A percentile compares a stretch with the other conserved stretches of the same genome.
phyloP scores from a whole-genome alignment of 805 yeast species.

The Candida insectalens region DNA sequence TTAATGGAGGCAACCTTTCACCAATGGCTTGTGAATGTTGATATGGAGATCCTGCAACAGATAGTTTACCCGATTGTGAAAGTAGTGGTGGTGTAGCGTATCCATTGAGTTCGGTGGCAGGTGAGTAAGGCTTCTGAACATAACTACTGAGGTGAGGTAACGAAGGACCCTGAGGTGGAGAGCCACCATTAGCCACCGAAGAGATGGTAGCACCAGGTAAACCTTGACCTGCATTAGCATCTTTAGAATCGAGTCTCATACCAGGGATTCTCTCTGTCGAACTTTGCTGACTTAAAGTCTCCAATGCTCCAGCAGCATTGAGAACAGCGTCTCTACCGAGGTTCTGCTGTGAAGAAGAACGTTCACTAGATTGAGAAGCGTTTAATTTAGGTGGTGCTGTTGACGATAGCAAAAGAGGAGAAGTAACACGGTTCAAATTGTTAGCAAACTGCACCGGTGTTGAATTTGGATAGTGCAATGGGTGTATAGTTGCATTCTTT shows the following conservation, averaged over 20 bases:
- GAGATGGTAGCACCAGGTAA: slow-evolving; percentile 10
- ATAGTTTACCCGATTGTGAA: no score
- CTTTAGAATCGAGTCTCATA: slow-evolving; percentile 24
- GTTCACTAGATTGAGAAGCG: slow-evolving; percentile 29
- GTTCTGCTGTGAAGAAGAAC: slow-evolving; percentile 18
- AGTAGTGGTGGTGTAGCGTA: slow-evolving; percentile 16
- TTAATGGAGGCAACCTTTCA: slow-evolving; percentile 17
- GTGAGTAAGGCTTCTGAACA: slow-evolving; percentile 19
- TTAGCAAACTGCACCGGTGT: slow-evolving; percentile 67
- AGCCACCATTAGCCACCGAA: slow-evolving; percentile 11
- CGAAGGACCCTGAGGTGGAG: slow-evolving; percentile 10
- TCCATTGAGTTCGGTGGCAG: slow-evolving; percentile 21
- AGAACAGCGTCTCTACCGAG: slow-evolving; percentile 24
- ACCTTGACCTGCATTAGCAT: no score
- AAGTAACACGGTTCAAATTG: slow-evolving; percentile 51
- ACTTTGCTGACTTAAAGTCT: slow-evolving; percentile 26
- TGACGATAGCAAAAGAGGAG: slow-evolving; percentile 52
- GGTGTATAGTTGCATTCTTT: slow-evolving; percentile 30
- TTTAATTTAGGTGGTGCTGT: slow-evolving; percentile 24
- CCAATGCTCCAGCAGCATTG: slow-evolving; percentile 32
- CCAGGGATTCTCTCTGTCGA: slow-evolving; percentile 21
- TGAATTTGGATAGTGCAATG: slow-evolving; percentile 55
- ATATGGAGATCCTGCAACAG: slow-evolving; percentile 10
- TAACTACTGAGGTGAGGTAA: slow-evolving; percentile 20
- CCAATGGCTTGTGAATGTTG: slow-evolving; percentile 10